Evolutionary conservation across 331 rosid genomes (phyloP).

Genomic region (Spiraea crenata): DNA sequence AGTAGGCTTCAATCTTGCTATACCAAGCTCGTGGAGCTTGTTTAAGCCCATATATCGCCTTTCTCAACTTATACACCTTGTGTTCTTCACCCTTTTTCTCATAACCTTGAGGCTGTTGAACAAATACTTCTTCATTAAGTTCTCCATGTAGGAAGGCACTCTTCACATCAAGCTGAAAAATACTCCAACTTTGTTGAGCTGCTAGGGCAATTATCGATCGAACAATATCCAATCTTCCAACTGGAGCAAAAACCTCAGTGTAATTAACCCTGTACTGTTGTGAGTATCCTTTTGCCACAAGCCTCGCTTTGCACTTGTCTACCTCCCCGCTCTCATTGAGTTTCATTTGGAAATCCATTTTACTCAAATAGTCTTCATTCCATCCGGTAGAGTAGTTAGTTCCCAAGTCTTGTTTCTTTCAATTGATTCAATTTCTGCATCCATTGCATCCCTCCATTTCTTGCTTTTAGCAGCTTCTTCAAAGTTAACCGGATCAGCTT

Average conservation of each 20-base stretch:
- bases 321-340: neutral
- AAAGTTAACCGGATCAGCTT: neutral
- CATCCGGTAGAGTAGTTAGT: neutral
- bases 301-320: neutral
- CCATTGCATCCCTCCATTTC: neutral
- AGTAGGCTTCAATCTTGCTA: neutral
- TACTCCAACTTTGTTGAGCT: neutral
- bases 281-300: neutral
- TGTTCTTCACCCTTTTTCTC: neutral
- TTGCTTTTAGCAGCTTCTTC: neutral
- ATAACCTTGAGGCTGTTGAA: neutral
- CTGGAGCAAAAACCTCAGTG: neutral
- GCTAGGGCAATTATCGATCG: neutral
- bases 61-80: no score
- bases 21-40: neutral
- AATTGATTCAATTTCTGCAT: neutral
- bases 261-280: neutral
- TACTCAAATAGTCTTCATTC: conserved; percentile 1
- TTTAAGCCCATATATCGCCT: neutral
- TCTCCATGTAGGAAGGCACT: neutral
- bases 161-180: neutral
- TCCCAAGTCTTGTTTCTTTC: neutral
- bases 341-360: neutral
- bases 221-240: neutral
- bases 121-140: neutral